A percentile compares a stretch with the other conserved stretches of the same genome.
phyloP scores from a whole-genome alignment of 2,329 filamentous ascomycete genomes.

The Neonectria neomacrospora region DNA sequence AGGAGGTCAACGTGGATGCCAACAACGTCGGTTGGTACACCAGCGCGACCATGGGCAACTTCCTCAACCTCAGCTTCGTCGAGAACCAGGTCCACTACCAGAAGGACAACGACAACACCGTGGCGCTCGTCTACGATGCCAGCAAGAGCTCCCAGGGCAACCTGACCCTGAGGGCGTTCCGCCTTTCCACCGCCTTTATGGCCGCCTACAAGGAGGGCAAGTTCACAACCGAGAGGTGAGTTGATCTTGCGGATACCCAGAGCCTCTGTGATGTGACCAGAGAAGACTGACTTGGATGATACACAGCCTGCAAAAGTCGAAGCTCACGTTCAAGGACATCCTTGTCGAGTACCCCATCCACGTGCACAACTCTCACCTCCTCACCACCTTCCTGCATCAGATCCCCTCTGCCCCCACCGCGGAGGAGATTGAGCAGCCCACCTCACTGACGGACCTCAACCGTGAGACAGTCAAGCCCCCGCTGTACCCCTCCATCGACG shows the following conservation, averaged over 20 bases:
- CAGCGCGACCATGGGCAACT: conserved; percentile 98
- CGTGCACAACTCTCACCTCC: conserved; percentile 96
- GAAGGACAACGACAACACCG: conserved; percentile 89
- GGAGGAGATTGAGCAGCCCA: conserved; percentile 78
- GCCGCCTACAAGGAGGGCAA: conserved; percentile 94
- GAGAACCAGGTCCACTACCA: conserved; percentile 99
- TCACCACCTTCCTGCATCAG: conserved; percentile 95
- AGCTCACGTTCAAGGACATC: conserved; percentile 93
- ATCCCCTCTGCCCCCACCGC: conserved; percentile 73
- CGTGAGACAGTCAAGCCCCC: conserved; percentile 71
- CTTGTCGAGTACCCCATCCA: conserved; percentile 88
- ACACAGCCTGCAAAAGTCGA: conserved; percentile 88
- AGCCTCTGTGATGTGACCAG: conserved; percentile 1
- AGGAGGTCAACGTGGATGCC: conserved; percentile 98
- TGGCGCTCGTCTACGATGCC: conserved; percentile 93
- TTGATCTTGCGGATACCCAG: not conserved
- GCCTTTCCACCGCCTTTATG: conserved; percentile 89
- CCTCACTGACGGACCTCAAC: conserved; percentile 81
- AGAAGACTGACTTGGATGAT: conserved; percentile 30
- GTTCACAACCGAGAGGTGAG: conserved; percentile 95
- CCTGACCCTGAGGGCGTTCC: conserved; percentile 90
- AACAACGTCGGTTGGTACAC: conserved; percentile 99
- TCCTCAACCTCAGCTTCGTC: conserved; percentile 92
- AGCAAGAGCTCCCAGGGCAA: conserved; percentile 94
- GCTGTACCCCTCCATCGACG: conserved; percentile 88